These are phyloP conservation scores for Albugo candida DNA, from an alignment of 352 stramenopile species.

Conservation along the genomic window DNA sequence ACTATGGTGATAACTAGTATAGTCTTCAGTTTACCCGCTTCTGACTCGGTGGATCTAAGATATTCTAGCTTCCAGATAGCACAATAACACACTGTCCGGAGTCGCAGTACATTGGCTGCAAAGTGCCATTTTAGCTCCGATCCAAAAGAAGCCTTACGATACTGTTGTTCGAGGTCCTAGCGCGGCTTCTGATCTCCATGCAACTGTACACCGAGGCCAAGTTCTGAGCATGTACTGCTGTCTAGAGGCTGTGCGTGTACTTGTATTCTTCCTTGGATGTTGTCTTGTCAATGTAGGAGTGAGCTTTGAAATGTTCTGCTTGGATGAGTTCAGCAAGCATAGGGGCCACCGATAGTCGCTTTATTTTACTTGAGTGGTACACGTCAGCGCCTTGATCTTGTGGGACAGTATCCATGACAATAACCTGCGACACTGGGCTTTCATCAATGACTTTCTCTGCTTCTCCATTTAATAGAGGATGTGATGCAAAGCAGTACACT, in stretches of 20 bases:
- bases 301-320: conserved; percentile 79
- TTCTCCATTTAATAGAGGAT: conserved; percentile 78
- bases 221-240: not conserved
- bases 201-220: too few species aligned
- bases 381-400: conserved; percentile 15
- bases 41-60: too few species aligned
- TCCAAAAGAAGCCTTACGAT: too few species aligned
- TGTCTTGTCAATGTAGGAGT: conserved; percentile 77
- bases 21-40: too few species aligned
- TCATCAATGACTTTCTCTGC: conserved; percentile 74
- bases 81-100: too few species aligned
- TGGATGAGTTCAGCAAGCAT: conserved; percentile 83
- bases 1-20: too few species aligned
- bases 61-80: too few species aligned
- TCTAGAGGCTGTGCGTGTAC: conserved; percentile 67
- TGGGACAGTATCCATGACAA: conserved; percentile 83
- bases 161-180: too few species aligned
- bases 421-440: conserved; percentile 58
- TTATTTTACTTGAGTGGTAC: conserved; percentile 70
- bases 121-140: too few species aligned
- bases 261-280: conserved; percentile 74
- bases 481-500: conserved; percentile 80
- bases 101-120: too few species aligned
- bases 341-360: conserved; percentile 69
- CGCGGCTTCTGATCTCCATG: too few species aligned